Base-by-base conservation (phyloP, 2,329 filamentous ascomycete genomes). In the Curvularia sp. region DNA sequence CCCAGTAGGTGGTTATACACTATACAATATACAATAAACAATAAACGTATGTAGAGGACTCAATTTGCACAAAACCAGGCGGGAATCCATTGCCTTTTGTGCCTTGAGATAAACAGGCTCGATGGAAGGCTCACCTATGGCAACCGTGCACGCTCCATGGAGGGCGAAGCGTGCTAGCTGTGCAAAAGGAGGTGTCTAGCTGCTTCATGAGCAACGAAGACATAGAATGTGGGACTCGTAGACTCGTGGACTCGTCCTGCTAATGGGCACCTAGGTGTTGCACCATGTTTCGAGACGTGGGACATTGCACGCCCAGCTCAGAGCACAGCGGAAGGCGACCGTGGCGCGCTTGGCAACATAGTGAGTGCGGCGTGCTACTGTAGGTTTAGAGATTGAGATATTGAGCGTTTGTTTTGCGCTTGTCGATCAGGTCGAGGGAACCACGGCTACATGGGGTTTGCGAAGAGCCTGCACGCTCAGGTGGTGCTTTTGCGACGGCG, bases 401-500 rank as follows among this genome's bases (percentile, higher is more conserved):
- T 53, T 27, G 51, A 34, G 25, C 34, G 19, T 52, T 53, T 48
- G 49, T 54, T 57, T 45, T 54, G 50, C 43, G 41, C 34, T 28
- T 46, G 55, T 36, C 41, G 50, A 41, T 45, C 34, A 6, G 41
- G 55, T n/a, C 28, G 28, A 43, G 45, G 42, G 49, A 46, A 49
- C 49, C 49, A 53, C 27, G 55, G 38, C 55, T 30, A 34, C 36
- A 42, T 57, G 55, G 55, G 27, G 34, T 42, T 53, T 27, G 43
- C 43, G 27, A 38, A 45, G 55, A 45, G 23, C 36, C 25, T 41
- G 32, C 45, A 43, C 34, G 46, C 43, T 27, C 43, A 53, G 49
- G 55, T 53, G 42, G 51, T 52, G 28, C 28, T 45, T 32, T 53
- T 61, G 61, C 60, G 61, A 63, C 61, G 58, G 42, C 52, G 47